phyloP scores from a whole-genome alignment of 768 basidiomycete genomes.

The Lactifluus piperatus region DNA sequence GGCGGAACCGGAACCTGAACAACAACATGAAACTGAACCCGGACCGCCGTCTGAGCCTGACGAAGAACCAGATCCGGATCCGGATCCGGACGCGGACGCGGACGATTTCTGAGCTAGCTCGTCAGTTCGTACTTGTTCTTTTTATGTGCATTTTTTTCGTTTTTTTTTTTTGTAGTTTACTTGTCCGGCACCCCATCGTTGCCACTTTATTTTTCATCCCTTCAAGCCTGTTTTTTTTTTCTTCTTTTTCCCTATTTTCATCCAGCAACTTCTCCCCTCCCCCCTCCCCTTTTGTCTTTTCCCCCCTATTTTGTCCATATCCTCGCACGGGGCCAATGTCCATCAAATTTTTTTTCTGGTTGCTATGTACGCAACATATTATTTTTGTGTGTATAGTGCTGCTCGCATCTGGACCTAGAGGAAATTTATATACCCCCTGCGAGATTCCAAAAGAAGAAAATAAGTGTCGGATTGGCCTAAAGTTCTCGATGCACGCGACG shows the following conservation, averaged over 20 bases:
- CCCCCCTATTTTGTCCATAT: not conserved
- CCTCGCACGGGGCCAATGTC: not conserved
- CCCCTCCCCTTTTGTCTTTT: not conserved
- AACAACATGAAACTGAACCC: no score
- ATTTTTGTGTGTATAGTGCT: slow-evolving; percentile 2
- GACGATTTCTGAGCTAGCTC: not conserved
- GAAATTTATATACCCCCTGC: slow-evolving; percentile 6
- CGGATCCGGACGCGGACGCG: slow-evolving; percentile 1
- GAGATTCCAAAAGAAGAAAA: not conserved
- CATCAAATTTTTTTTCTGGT: not conserved
- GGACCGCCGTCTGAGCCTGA: no score
- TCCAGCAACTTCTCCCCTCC: no score
- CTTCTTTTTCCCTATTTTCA: no score
- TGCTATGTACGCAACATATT: not conserved
- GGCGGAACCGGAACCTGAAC: not conserved
- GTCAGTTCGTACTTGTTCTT: not conserved
- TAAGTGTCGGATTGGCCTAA: no score
- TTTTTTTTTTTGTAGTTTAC: slow-evolving; percentile 3
- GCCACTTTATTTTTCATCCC: no score
- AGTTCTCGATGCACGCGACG: no score
- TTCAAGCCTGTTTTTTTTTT: no score
- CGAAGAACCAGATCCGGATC: no score
- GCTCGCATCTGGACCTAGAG: slow-evolving; percentile 6
- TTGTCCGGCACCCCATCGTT: not conserved
- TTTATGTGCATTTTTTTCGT: not conserved